Base-by-base conservation (phyloP, 768 basidiomycete species). In the Rhodotorula taiwanensis region DNA sequence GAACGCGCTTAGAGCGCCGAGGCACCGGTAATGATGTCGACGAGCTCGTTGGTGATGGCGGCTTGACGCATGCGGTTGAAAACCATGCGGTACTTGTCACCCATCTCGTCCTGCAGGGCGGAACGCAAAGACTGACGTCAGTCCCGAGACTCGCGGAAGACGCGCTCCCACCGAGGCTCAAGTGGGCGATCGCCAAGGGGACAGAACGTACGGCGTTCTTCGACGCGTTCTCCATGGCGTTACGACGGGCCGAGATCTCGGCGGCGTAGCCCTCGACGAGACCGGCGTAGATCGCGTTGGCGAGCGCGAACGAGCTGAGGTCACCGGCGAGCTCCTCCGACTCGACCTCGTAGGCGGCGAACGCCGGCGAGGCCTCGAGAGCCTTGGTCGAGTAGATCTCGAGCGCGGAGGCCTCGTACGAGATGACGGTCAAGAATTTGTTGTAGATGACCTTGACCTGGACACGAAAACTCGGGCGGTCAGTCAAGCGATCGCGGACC, bases 171-270 rank as follows among this genome's bases (percentile, higher is more conserved):
- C n/a, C n/a, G 23, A 16, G 11, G 28, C 16, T n/a, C 25, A 30
- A 10, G 34, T 18, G 11, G 25, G 34, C 11, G 3, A 16, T 1
- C 43, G 4, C 11, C 10, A 27, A 5, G 10, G 9, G 23, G 10
- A 4, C 13, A 16, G 21, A 25, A 31, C 44, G 7, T 28, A 61
- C 79, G 61, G 95, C 95, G 77, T 99, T 98, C 85, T 99, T 99
- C 70, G 93, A 91, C 52, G 94, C 94, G 75, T 91, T 98, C 83
- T 98, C 95, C 95, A 99, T 99, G 74, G 95, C 95, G 71, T 94
- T 97, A 71, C 94, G 87, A 77, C 94, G 85, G 55, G 69, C 69
- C 60, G 73, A 76, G 64, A 77, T 67, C 55, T 88, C 94, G 73
- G 93, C 91, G 54, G 94, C 94, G 76, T 97, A 92, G 58, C 85